A percentile compares a stretch with the other conserved stretches of the same genome.
These are phyloP conservation scores for Pestalotiopsis sp. DNA, from an alignment of 2,329 filamentous ascomycete genomes.

Conservation along the genomic window DNA sequence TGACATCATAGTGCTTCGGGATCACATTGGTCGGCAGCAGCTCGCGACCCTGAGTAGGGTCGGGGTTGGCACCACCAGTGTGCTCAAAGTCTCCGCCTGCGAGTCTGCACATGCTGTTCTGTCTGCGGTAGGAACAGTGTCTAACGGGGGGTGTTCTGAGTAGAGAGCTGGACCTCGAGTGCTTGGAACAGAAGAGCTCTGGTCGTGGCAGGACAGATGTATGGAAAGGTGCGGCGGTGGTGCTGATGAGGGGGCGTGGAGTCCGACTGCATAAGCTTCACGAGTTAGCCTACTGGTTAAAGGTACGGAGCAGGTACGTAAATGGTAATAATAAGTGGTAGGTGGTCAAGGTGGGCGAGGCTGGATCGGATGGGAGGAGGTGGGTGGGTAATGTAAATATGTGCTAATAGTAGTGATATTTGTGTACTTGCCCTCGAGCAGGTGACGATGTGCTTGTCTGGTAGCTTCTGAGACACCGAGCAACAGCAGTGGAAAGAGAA, in stretches of 20 bases:
- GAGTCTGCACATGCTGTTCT: conserved; percentile 70
- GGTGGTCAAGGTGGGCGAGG: neutral
- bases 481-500: neutral
- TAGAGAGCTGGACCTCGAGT: neutral
- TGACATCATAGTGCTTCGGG: conserved; percentile 88
- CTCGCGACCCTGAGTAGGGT: conserved; percentile 63
- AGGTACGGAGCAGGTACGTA: neutral
- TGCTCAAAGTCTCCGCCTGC: conserved; percentile 54
- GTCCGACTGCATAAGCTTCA: conserved; percentile 9
- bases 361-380: neutral
- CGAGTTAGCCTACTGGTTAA: conserved; percentile 2
- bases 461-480: neutral
- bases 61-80: conserved; percentile 56
- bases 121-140: conserved; percentile 73
- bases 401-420: neutral
- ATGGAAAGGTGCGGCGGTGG: neutral
- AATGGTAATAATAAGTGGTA: neutral
- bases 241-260: conserved; percentile 9
- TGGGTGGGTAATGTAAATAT: neutral
- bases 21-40: conserved; percentile 90
- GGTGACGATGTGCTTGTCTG: conserved; percentile 1
- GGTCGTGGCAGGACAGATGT: neutral
- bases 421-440: neutral
- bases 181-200: neutral
- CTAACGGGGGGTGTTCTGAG: conserved; percentile 20